phyloP scores from a whole-genome alignment of 2,329 filamentous ascomycete species.

The Zasmidium angulare region DNA sequence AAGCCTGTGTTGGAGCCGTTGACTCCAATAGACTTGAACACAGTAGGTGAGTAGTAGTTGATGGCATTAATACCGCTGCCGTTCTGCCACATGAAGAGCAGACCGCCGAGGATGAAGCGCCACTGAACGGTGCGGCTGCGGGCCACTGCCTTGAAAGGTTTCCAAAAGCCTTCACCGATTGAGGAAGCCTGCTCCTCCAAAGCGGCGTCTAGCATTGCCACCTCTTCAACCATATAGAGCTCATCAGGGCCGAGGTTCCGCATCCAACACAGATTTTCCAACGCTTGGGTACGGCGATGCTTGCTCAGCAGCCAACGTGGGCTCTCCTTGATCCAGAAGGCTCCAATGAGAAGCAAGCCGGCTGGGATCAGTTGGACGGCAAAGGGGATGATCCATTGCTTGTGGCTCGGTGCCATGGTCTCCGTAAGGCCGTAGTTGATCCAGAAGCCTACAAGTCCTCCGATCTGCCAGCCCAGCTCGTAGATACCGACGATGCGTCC shows the following conservation, averaged over 20 bases:
- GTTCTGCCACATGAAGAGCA: conserved; percentile 80
- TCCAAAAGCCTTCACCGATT: conserved; percentile 72
- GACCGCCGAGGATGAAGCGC: conserved; percentile 70
- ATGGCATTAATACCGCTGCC: conserved; percentile 74
- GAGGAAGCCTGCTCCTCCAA: conserved; percentile 63
- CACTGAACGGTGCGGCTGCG: conserved; percentile 61
- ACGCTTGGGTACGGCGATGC: conserved; percentile 41
- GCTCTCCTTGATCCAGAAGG: conserved; percentile 45
- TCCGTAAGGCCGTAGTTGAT: conserved; percentile 46
- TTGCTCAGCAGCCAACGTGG: conserved; percentile 48
- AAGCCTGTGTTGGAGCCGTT: conserved; percentile 59
- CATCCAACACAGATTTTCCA: conserved; percentile 60
- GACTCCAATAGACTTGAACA: conserved; percentile 67
- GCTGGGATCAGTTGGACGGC: conserved; percentile 67
- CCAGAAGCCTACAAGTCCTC: conserved; percentile 53
- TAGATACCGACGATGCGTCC: conserved; percentile 60
- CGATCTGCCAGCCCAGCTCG: conserved; percentile 57
- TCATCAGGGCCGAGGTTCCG: conserved; percentile 58
- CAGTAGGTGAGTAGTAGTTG: conserved; percentile 71
- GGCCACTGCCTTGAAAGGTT: conserved; percentile 62
- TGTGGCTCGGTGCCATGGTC: conserved; percentile 43
- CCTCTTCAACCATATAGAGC: conserved; percentile 71
- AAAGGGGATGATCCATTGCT: conserved; percentile 53
- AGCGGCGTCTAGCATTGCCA: conserved; percentile 68
- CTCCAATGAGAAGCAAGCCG: conserved; percentile 54